phyloP scores from a whole-genome alignment of 2,329 filamentous ascomycete genomes.

The Pyrenophora teres region DNA sequence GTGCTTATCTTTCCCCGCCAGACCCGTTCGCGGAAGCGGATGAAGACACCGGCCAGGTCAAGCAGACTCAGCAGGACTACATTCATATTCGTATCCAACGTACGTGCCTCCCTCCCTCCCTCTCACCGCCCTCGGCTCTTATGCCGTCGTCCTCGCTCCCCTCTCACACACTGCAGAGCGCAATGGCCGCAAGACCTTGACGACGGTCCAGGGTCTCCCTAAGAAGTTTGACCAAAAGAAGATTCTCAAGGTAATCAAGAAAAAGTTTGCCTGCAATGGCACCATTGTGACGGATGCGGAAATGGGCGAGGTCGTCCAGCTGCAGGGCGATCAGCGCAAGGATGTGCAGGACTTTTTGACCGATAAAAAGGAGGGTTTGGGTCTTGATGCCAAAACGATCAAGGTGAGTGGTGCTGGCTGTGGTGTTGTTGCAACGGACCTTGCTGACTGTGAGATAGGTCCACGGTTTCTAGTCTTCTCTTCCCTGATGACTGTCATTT shows the following conservation, averaged over 20 bases:
- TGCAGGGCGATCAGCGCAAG: conserved; percentile 98
- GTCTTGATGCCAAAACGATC: conserved; percentile 94
- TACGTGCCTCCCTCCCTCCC: conserved; percentile 51
- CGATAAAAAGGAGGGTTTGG: conserved; percentile 93
- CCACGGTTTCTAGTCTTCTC: conserved; percentile 42
- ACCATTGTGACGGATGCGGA: conserved; percentile 94
- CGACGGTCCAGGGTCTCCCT: conserved; percentile 96
- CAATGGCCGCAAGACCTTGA: conserved; percentile 99
- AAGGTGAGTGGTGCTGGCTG: conserved; percentile 64
- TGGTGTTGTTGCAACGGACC: neutral
- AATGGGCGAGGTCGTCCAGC: conserved; percentile 99
- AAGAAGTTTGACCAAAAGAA: conserved; percentile 99
- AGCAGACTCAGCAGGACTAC: conserved; percentile 88
- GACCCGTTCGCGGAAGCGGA: conserved; percentile 99
- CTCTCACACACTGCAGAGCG: conserved; percentile 63
- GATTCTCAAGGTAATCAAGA: conserved; percentile 99
- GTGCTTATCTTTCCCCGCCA: neutral
- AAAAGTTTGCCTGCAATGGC: conserved; percentile 99
- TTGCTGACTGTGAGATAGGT: conserved; percentile 25
- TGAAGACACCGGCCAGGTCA: conserved; percentile 96
- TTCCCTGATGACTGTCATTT: neutral
- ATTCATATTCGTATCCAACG: conserved; percentile 99
- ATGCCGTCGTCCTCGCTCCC: conserved; percentile 1
- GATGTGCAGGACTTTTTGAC: conserved; percentile 97
- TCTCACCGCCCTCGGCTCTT: conserved; percentile 7